A percentile compares a stretch with the other conserved stretches of the same genome.
phyloP scores from a whole-genome alignment of 257 asterid genomes.

The Fraxinus quadrangulata region DNA sequence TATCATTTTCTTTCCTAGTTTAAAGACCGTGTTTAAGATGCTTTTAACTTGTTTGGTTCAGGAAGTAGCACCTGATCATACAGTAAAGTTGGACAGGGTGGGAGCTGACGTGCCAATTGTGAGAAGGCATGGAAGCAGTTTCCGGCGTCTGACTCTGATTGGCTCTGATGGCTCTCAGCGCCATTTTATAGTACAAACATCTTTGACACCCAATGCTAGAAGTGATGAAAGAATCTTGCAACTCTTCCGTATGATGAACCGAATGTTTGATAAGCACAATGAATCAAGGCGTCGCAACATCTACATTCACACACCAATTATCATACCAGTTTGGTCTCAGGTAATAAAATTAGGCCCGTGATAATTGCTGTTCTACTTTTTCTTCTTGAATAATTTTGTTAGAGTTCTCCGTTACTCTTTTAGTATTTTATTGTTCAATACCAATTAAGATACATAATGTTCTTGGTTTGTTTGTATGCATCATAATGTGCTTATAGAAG shows the following conservation, averaged over 20 bases:
- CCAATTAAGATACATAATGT: neutral
- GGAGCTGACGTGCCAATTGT: slow-evolving; percentile 96
- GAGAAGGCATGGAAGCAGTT: slow-evolving; percentile 99
- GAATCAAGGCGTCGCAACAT: slow-evolving; percentile 97
- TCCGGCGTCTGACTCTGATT: slow-evolving; percentile 90
- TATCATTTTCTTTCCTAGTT: neutral
- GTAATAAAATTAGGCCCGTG: slow-evolving; percentile 38
- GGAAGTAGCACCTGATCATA: slow-evolving; percentile 99
- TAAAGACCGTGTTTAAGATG: neutral
- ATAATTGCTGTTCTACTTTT: neutral
- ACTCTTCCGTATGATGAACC: slow-evolving; percentile 94
- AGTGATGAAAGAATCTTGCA: slow-evolving; percentile 99
- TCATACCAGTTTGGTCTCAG: slow-evolving; percentile 99
- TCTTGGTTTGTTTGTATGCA: neutral
- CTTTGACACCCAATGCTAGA: slow-evolving; percentile 98
- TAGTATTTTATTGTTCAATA: neutral
- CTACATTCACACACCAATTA: slow-evolving; percentile 91
- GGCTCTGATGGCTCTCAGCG: slow-evolving; percentile 99
- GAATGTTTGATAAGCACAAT: slow-evolving; percentile 98
- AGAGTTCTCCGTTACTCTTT: neutral
- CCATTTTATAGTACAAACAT: slow-evolving; percentile 97
- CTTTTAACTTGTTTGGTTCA: slow-evolving; percentile 31
- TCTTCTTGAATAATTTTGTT: neutral
- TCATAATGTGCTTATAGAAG: neutral
- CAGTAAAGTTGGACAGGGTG: slow-evolving; percentile 93